A percentile compares a stretch with the other conserved stretches of the same genome.
Conservation (phyloP, 345 rosid genomes). For the Dimocarpus longan region DNA sequence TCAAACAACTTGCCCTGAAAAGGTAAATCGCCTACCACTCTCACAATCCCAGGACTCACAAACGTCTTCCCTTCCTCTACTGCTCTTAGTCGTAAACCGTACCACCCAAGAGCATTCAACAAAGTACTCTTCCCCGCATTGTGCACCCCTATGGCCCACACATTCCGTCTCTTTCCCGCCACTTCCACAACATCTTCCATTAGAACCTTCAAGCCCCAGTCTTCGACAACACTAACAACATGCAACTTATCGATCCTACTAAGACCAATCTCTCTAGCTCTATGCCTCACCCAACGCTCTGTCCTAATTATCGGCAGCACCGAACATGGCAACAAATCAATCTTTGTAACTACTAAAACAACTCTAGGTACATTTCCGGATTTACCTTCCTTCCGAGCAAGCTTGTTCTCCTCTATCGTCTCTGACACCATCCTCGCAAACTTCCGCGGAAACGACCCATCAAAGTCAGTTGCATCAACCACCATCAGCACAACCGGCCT, state of each 20-base stretch:
- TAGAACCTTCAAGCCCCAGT: conserved; percentile 84
- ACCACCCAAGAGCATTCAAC: conserved; percentile 75
- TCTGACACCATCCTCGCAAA: conserved; percentile 76
- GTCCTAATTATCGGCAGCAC: conserved; percentile 61
- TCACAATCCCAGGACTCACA: conserved; percentile 72
- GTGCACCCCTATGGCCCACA: conserved; percentile 91
- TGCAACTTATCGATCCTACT: conserved; percentile 68
- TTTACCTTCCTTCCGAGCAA: conserved; percentile 80
- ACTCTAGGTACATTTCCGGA: conserved; percentile 84
- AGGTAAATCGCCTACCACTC: conserved; percentile 83
- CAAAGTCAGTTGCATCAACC: conserved; percentile 88
- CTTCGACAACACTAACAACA: conserved; percentile 80
- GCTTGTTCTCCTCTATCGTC: conserved; percentile 65
- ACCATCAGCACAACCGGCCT: conserved; percentile 83
- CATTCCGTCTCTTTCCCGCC: conserved; percentile 87
- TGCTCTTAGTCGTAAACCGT: conserved; percentile 25
- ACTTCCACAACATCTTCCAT: conserved; percentile 68
- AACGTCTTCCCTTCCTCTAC: conserved; percentile 24
- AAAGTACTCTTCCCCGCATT: conserved; percentile 92
- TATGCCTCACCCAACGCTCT: conserved; percentile 86
- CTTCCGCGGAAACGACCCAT: conserved; percentile 82
- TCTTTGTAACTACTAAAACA: conserved; percentile 81
- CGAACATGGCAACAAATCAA: conserved; percentile 78
- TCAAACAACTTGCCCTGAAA: conserved; percentile 81
- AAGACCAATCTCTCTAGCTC: conserved; percentile 81